Conservation (phyloP, 106 monocot genomes). For the Dactylorhiza incarnata region DNA sequence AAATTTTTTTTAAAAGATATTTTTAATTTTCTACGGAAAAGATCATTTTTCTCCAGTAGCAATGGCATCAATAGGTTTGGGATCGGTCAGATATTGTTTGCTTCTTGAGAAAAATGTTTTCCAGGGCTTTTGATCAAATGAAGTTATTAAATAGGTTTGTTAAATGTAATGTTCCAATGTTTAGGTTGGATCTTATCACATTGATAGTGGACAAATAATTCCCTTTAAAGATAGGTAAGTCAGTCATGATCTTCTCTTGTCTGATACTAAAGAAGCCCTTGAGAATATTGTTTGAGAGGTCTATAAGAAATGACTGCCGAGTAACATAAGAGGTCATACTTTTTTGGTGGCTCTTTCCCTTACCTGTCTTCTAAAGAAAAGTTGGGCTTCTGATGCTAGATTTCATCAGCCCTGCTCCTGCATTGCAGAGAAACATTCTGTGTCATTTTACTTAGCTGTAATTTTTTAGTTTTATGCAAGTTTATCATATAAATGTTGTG, state of each 20-base stretch:
- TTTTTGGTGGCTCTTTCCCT: neutral
- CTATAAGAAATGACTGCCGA: neutral
- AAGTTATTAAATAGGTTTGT: neutral
- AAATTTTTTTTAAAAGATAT: neutral
- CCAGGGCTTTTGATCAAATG: neutral
- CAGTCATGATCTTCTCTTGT: neutral
- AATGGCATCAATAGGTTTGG: too few species aligned
- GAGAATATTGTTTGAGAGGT: neutral
- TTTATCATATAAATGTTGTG: neutral
- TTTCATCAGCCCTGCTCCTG: neutral
- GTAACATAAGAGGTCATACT: neutral
- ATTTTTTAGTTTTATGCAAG: neutral
- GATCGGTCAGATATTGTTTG: neutral
- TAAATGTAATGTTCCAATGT: neutral
- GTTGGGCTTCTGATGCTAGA: neutral
- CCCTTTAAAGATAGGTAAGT: neutral
- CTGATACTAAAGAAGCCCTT: neutral
- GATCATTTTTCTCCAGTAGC: neutral
- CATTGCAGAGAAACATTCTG: neutral
- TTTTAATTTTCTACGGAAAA: neutral
- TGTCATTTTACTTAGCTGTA: neutral
- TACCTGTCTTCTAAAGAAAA: neutral
- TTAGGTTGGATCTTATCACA: neutral
- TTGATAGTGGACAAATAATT: neutral
- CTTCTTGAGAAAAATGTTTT: neutral